A percentile compares a stretch with the other conserved stretches of the same genome.
Conservation (phyloP, 2,329 filamentous ascomycete genomes). For the Talaromyces sp. region DNA sequence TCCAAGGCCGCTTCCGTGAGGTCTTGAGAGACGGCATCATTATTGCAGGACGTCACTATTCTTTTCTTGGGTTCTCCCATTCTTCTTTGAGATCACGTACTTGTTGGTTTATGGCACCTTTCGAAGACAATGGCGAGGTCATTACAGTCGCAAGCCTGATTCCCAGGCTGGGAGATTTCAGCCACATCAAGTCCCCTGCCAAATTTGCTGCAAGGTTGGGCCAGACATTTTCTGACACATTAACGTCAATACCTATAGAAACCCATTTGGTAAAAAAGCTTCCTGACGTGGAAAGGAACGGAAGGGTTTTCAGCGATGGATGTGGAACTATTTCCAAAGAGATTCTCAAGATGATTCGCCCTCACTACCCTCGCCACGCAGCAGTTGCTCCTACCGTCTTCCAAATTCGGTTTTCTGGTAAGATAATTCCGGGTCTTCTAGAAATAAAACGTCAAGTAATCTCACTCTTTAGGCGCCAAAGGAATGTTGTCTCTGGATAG, state of each 20-base stretch:
- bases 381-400: conserved; percentile 37
- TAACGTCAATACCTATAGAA: conserved; percentile 53
- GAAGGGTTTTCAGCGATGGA: conserved; percentile 69
- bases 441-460: not conserved
- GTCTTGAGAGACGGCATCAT: conserved; percentile 56
- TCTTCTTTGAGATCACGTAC: conserved; percentile 69
- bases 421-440: not conserved
- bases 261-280: conserved; percentile 17
- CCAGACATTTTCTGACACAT: conserved; percentile 70
- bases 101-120: conserved; percentile 56
- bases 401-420: conserved; percentile 67
- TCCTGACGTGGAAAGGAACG: conserved; percentile 22
- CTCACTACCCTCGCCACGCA: conserved; percentile 22
- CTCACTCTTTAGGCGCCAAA: conserved; percentile 48
- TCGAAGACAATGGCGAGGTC: conserved; percentile 27
- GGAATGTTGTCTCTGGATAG: conserved; percentile 71
- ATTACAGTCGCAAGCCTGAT: conserved; percentile 39
- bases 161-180: conserved; percentile 46
- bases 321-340: conserved; percentile 66
- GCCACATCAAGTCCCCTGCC: conserved; percentile 48
- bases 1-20: conserved; percentile 50
- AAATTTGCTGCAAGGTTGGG: conserved; percentile 57
- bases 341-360: conserved; percentile 58
- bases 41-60: conserved; percentile 59
- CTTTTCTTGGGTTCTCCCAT: conserved; percentile 73